These are phyloP conservation scores for Lyophyllum atratum DNA, from an alignment of 768 basidiomycete genomes.

Conservation along the genomic window DNA sequence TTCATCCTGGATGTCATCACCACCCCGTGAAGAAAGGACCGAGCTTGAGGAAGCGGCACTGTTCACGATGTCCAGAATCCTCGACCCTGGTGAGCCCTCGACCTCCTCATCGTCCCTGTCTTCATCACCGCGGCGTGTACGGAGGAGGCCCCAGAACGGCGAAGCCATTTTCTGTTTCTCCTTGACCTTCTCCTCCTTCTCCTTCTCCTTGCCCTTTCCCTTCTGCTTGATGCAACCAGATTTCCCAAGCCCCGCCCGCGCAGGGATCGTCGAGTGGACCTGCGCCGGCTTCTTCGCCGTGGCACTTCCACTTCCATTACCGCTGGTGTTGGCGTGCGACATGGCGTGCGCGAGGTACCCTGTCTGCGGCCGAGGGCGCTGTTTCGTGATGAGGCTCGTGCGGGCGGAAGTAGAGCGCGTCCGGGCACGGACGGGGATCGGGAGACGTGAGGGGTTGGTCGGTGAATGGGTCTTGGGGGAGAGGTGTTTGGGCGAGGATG, in stretches of 20 bases:
- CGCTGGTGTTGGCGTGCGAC: slow-evolving; percentile 25
- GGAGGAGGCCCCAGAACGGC: not conserved
- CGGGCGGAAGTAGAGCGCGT: slow-evolving; percentile 24
- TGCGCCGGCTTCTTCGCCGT: not conserved
- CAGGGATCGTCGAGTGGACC: slow-evolving; percentile 6
- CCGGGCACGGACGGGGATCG: slow-evolving; percentile 22
- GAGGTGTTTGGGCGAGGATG: slow-evolving; percentile 21
- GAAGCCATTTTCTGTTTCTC: not conserved
- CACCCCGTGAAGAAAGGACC: not conserved
- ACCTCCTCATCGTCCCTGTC: not conserved
- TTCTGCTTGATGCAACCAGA: not conserved
- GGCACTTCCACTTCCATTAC: not conserved
- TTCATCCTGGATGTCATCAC: not conserved
- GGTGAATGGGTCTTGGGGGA: not conserved
- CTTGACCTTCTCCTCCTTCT: not conserved
- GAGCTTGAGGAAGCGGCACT: not conserved
- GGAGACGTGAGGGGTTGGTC: slow-evolving; percentile 20
- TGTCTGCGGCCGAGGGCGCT: slow-evolving; percentile 25
- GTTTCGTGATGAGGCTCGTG: slow-evolving; percentile 6
- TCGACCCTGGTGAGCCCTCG: slow-evolving; percentile 6
- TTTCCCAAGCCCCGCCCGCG: not conserved
- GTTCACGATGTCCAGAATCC: slow-evolving; percentile 16
- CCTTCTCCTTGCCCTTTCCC: not conserved
- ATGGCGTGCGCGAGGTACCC: slow-evolving; percentile 29
- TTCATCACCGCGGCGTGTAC: not conserved